Evolutionary conservation across 2,329 filamentous ascomycete species (phyloP), one percentile per base, ranked within the genome.

Genomic region (Apiospora hydei): DNA sequence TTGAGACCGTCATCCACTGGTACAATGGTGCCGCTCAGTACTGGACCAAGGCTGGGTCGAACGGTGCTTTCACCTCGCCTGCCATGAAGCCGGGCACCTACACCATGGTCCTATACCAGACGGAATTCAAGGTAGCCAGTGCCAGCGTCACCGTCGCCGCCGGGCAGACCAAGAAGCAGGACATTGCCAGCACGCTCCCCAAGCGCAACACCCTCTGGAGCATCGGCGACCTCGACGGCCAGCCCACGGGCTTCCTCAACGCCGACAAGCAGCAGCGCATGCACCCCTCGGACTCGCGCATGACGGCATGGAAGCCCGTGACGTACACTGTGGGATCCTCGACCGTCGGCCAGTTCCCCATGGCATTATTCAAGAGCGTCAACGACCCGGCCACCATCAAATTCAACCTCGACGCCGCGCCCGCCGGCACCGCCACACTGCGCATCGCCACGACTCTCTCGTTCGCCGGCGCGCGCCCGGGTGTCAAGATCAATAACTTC

Each of bases 61-160:
- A 80, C 64, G 90, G 90, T 13, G 83, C 83, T 16, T 93, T 91
- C 80, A 91, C 86, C 3, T 91, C 90, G 0, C 91, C 90, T 0
- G 82, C 86, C 71, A 92, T 93, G 90, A 91, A 90, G 76, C 88
- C 90, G 0, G 90, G 91, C 43, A 91, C 88, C 0, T 92, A 92
- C 81, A 91, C 88, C n/a, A 91, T 91, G 85, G 87, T 90, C 5
- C 85, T 92, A 26, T 91, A 91, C 79, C 88, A 90, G 73, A 85
- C 83, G 44, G 89, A 91, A 74, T 87, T 86, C 78, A 84, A 86
- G 72, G 87, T 90, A 1, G 88, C 86, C 5, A 85, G 83, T 0
- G 80, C 82, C 4, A 84, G 81, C 3, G 85, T 89, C 8, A 82
- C 81, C 0, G 87, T 91, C n/a, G 83, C 81, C 0, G 87, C 88